Evolutionary conservation across 352 stramenopile species (phyloP).

Genomic region (Elongisporangium undulatum): DNA sequence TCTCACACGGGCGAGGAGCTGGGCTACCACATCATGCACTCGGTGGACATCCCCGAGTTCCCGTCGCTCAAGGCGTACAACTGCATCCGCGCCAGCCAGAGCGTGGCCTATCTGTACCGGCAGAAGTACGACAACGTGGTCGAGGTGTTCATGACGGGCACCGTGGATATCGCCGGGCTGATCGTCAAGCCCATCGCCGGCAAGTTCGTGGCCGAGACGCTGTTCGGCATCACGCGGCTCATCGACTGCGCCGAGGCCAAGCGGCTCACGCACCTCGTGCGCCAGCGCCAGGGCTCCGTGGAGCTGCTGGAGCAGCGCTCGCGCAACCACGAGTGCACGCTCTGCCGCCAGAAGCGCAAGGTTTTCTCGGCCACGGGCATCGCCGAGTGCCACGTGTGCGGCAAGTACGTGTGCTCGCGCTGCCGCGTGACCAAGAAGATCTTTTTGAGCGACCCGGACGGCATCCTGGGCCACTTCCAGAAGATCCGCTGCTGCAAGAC

Average conservation of each 20-base stretch:
- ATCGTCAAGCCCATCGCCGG: slow-evolving; percentile 36
- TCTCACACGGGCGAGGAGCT: slow-evolving; percentile 36
- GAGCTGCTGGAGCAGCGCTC: slow-evolving; percentile 15
- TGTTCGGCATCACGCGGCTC: slow-evolving; percentile 39
- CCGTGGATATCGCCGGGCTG: slow-evolving; percentile 37
- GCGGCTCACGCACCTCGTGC: slow-evolving; percentile 47
- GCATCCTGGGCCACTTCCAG: slow-evolving; percentile 39
- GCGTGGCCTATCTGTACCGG: slow-evolving; percentile 48
- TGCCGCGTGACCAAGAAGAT: slow-evolving; percentile 39
- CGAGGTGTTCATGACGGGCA: slow-evolving; percentile 61
- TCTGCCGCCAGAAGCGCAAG: slow-evolving; percentile 26
- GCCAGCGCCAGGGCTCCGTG: slow-evolving; percentile 27
- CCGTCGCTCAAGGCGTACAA: slow-evolving; percentile 41
- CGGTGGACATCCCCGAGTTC: slow-evolving; percentile 55
- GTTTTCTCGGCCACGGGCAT: slow-evolving; percentile 24
- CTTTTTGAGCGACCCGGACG: slow-evolving; percentile 32
- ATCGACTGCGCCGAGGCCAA: slow-evolving; percentile 52
- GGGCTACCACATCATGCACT: slow-evolving; percentile 70
- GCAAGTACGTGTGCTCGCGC: slow-evolving; percentile 36
- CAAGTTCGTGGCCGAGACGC: slow-evolving; percentile 31
- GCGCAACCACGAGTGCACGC: slow-evolving; percentile 27
- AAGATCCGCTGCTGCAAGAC: slow-evolving; percentile 35
- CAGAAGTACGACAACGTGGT: slow-evolving; percentile 46
- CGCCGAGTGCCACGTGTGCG: slow-evolving; percentile 38
- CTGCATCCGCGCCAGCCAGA: slow-evolving; percentile 47